Base-by-base conservation (phyloP, 768 basidiomycete genomes). In the Bullera alba region DNA sequence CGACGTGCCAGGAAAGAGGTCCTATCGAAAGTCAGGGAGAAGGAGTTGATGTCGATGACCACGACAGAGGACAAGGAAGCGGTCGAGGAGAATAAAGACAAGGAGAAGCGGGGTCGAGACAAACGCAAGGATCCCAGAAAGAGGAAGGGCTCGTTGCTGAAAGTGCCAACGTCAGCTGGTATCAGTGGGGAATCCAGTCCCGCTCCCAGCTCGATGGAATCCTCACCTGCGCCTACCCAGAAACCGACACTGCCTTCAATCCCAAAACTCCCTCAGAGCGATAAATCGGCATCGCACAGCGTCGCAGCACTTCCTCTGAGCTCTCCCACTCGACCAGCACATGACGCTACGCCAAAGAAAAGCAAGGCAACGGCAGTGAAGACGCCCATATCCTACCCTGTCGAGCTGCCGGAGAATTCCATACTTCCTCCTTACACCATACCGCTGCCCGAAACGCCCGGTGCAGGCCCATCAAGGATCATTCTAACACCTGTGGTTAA, bases 401-500 rank as follows among this genome's bases (percentile, higher is more conserved):
- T n/a, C n/a, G n/a, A n/a, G n/a, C n/a, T n/a, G n/a, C n/a, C n/a
- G n/a, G n/a, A n/a, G n/a, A n/a, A n/a, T n/a, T n/a, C n/a, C n/a
- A n/a, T n/a, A n/a, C n/a, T n/a, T n/a, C n/a, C 32, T 8, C 6
- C 62, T 27, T 58, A 58, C 56, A 23, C 49, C 2, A 56, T 64
- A 30, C 62, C 62, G 6, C 52, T 64, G 14, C 62, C 62, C 10
- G 26, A 25, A 16, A 60, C 62, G 10, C 62, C 62, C 2, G 29
- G 50, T 6, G 62, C 58, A 19, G 56, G 56, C 29, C 56, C 62
- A 21, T 64, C 62, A 1, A 37, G 56, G n/a, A n/a, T n/a, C n/a
- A n/a, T n/a, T n/a, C n/a, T n/a, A n/a, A n/a, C n/a, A n/a, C n/a
- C n/a, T n/a, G n/a, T n/a, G n/a, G n/a, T n/a, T n/a, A n/a, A n/a